phyloP scores from a whole-genome alignment of 2,329 filamentous ascomycete genomes.

The Rhinocladiella mackenziei region DNA sequence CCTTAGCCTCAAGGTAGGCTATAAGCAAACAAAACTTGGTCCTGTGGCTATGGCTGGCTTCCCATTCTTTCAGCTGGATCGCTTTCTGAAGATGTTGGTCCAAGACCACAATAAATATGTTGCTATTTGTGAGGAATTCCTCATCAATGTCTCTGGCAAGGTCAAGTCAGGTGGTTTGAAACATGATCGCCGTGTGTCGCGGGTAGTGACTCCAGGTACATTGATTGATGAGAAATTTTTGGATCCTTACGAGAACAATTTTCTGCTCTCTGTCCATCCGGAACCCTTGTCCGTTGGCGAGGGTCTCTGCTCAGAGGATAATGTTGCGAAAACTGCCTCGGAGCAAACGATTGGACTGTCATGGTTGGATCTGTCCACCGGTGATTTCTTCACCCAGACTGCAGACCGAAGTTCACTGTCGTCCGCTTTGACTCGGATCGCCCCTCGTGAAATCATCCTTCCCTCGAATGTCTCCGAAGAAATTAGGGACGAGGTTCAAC shows the following conservation, averaged over 20 bases:
- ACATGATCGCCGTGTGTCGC: slow-evolving; percentile 78
- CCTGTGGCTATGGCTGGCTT: slow-evolving; percentile 92
- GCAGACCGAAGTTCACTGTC: slow-evolving; percentile 67
- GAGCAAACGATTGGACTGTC: slow-evolving; percentile 66
- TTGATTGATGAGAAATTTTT: slow-evolving; percentile 97
- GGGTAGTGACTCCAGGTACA: slow-evolving; percentile 90
- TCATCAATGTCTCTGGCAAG: slow-evolving; percentile 65
- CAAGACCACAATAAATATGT: slow-evolving; percentile 88
- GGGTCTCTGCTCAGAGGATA: too few species aligned
- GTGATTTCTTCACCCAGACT: slow-evolving; percentile 83
- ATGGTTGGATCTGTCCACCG: slow-evolving; percentile 93
- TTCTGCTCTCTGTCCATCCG: slow-evolving; percentile 71
- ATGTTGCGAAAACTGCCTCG: too few species aligned
- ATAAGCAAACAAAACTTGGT: slow-evolving; percentile 62
- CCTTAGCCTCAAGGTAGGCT: slow-evolving; percentile 79
- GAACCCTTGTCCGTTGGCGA: slow-evolving; percentile 29
- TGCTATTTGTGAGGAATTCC: slow-evolving; percentile 89
- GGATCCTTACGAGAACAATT: slow-evolving; percentile 90
- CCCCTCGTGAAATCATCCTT: slow-evolving; percentile 78
- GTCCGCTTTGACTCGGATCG: slow-evolving; percentile 78
- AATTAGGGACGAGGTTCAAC: slow-evolving; percentile 59
- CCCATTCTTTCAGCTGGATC: slow-evolving; percentile 85
- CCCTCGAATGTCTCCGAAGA: slow-evolving; percentile 59
- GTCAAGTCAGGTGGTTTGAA: slow-evolving; percentile 71
- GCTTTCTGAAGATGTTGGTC: slow-evolving; percentile 87